Evolutionary conservation across 1,284 basidiomycete genomes (phyloP).

Genomic region (Bondarzewia mesenterica): DNA sequence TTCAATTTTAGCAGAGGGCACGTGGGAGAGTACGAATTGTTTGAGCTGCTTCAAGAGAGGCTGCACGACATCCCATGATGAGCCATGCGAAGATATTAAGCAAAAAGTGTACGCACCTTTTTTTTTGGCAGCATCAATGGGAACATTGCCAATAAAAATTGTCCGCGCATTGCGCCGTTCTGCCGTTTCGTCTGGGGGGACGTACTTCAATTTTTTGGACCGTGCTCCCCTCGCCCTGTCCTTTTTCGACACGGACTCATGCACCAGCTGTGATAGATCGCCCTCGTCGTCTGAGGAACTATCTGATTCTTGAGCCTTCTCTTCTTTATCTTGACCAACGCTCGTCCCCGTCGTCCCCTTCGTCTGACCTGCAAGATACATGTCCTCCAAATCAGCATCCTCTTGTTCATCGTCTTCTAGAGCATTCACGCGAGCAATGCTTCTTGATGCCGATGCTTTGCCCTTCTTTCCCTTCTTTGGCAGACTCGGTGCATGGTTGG

Average conservation of each 20-base stretch:
- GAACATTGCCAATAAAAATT: constrained; percentile 90
- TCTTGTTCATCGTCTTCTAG: neutral
- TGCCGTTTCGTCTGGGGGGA: constrained; percentile 60
- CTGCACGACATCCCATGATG: too few species aligned
- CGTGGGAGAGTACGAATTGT: constrained; percentile 61
- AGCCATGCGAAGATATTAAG: too few species aligned
- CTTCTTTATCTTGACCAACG: constrained; percentile 1
- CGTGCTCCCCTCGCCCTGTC: constrained; percentile 15
- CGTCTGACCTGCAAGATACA: constrained; percentile 2
- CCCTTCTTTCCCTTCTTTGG: neutral
- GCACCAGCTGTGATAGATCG: constrained; percentile 34
- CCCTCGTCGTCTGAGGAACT: constrained; percentile 24
- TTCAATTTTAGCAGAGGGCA: constrained; percentile 74
- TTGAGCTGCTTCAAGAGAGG: constrained; percentile 59
- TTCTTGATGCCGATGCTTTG: too few species aligned
- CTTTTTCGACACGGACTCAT: constrained; percentile 27
- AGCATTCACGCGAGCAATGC: neutral
- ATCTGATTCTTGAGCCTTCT: neutral
- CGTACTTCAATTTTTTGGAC: constrained; percentile 26
- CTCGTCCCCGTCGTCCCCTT: neutral
- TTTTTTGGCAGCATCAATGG: constrained; percentile 67
- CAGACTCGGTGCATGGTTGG: neutral
- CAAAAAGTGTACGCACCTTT: constrained; percentile 39
- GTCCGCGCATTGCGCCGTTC: constrained; percentile 75
- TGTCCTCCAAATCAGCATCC: constrained; percentile 7